Conservation (phyloP, 2,329 filamentous ascomycete genomes). For the Sclerotinia spermophila region DNA sequence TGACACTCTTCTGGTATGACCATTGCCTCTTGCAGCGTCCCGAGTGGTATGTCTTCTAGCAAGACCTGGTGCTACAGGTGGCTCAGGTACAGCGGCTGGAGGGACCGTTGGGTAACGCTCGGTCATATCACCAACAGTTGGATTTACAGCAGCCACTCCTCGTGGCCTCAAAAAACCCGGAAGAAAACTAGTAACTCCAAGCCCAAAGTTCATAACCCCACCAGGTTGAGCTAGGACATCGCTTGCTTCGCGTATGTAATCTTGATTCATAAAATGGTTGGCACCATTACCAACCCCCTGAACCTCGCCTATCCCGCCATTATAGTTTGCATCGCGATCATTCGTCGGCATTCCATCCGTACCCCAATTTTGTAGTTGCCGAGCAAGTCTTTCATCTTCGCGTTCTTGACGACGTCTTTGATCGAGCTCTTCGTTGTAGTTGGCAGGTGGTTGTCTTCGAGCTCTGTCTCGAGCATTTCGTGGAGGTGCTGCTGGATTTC, state of each 20-base stretch:
- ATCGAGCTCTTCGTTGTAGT: slow-evolving; percentile 38
- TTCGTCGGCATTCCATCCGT: slow-evolving; percentile 28
- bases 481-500: slow-evolving; percentile 29
- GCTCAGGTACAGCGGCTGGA: slow-evolving; percentile 11
- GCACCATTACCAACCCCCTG: slow-evolving; percentile 49
- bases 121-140: slow-evolving; percentile 21
- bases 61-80: slow-evolving; percentile 23
- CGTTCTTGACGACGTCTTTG: slow-evolving; percentile 44
- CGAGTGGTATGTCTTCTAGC: slow-evolving; percentile 31
- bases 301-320: slow-evolving; percentile 44
- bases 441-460: slow-evolving; percentile 28
- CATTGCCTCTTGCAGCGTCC: slow-evolving; percentile 26
- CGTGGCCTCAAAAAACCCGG: slow-evolving; percentile 31
- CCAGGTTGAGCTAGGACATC: slow-evolving; percentile 33
- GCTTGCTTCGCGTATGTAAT: slow-evolving; percentile 45
- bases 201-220: slow-evolving; percentile 36
- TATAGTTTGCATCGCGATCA: slow-evolving; percentile 35
- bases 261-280: slow-evolving; percentile 59
- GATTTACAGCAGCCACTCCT: slow-evolving; percentile 21
- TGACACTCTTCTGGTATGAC: slow-evolving; percentile 17
- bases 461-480: slow-evolving; percentile 39
- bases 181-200: slow-evolving; percentile 36
- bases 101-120: slow-evolving; percentile 26
- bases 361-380: slow-evolving; percentile 46
- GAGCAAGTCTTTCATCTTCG: slow-evolving; percentile 48